Conservation (phyloP, 1,139 yeast genomes). For the Arxiozyma bovina region DNA sequence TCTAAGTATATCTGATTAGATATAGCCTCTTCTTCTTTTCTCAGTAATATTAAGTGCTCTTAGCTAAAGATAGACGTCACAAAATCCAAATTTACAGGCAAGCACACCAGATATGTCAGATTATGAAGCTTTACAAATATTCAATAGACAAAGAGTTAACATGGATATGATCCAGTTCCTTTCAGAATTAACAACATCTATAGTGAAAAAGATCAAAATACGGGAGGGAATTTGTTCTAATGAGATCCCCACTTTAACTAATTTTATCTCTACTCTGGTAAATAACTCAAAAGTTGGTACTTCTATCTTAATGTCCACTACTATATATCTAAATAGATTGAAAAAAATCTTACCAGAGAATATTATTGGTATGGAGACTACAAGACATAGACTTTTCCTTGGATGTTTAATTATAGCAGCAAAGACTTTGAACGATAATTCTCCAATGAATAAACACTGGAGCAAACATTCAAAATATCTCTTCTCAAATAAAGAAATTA, state of each 20-base stretch:
- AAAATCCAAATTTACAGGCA: background rate
- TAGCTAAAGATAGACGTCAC: background rate
- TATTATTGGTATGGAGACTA: conserved; percentile 89
- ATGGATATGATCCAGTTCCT: conserved; percentile 73
- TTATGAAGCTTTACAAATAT: conserved; percentile 59
- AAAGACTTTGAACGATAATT: conserved; percentile 82
- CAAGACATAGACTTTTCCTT: conserved; percentile 84
- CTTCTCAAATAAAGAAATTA: conserved; percentile 67
- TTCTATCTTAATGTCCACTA: conserved; percentile 86
- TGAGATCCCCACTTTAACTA: conserved; percentile 37
- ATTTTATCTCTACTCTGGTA: conserved; percentile 67
- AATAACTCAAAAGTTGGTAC: conserved; percentile 85
- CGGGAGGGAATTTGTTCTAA: background rate
- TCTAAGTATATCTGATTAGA: no score
- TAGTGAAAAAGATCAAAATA: conserved; percentile 45
- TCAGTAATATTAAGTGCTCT: no score
- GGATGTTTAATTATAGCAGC: conserved; percentile 87
- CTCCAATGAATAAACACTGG: conserved; percentile 95
- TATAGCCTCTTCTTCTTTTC: no score
- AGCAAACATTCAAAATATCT: conserved; percentile 82
- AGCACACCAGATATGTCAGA: conserved; percentile 38
- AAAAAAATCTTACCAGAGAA: conserved; percentile 74
- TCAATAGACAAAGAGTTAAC: conserved; percentile 69
- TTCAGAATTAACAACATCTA: conserved; percentile 72
- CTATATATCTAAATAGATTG: conserved; percentile 73